These are phyloP conservation scores for Pseudogymnoascus sp. DNA, from an alignment of 2,329 filamentous ascomycete genomes.

Conservation along the genomic window DNA sequence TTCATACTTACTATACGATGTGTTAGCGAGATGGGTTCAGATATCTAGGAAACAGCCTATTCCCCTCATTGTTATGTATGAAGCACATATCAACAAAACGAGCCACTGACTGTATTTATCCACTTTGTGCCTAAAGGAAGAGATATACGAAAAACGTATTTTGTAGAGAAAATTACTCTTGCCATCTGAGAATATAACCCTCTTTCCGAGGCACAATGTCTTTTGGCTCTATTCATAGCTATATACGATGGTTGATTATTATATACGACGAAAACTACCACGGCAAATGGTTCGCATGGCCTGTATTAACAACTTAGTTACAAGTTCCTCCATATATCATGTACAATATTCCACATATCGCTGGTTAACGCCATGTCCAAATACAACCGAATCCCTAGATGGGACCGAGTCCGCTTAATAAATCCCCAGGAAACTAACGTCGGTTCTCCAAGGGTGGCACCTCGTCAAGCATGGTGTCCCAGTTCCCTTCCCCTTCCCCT, in stretches of 20 bases:
- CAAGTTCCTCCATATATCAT: neutral
- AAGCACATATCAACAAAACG: neutral
- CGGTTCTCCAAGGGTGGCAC: slow-evolving; percentile 23
- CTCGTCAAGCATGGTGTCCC: slow-evolving; percentile 28
- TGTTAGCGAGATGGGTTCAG: neutral
- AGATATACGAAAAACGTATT: neutral
- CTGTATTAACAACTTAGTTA: neutral
- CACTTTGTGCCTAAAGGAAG: neutral
- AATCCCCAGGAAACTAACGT: neutral
- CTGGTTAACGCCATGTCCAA: neutral
- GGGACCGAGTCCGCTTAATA: neutral
- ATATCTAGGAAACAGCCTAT: neutral
- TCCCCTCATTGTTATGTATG: neutral
- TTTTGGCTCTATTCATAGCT: neutral
- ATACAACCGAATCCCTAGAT: neutral
- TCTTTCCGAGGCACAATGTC: neutral
- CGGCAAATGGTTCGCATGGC: neutral
- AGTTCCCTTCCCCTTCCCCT: slow-evolving; percentile 28
- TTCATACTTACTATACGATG: neutral
- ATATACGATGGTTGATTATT: neutral
- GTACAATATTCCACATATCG: neutral
- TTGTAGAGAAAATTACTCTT: neutral
- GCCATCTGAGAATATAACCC: neutral
- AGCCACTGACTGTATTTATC: neutral
- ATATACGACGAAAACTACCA: neutral